These are phyloP conservation scores for Aspergillus novofumigatus DNA, from an alignment of 2,329 filamentous ascomycete genomes.

Conservation along the genomic window DNA sequence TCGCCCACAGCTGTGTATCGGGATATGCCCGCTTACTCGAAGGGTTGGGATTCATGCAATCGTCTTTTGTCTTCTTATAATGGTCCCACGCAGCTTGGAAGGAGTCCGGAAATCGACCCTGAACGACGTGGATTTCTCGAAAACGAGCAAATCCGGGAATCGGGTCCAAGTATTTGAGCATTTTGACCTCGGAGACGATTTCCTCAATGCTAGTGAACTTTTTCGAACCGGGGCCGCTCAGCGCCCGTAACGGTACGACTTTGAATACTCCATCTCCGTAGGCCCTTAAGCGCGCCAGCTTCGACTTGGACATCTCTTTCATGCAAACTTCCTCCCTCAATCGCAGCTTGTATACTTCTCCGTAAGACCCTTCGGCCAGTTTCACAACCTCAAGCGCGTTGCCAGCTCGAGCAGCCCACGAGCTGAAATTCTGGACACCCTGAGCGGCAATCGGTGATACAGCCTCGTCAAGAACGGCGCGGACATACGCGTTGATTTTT, in stretches of 20 bases:
- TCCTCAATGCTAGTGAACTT: conserved; percentile 46
- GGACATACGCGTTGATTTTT: conserved; percentile 33
- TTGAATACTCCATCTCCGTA: conserved; percentile 46
- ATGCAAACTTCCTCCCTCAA: conserved; percentile 35
- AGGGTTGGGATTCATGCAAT: conserved; percentile 55
- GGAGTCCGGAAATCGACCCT: conserved; percentile 50
- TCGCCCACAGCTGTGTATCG: conserved; percentile 57
- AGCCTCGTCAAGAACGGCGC: conserved; percentile 35
- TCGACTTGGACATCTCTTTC: conserved; percentile 34
- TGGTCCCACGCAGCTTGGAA: conserved; percentile 47
- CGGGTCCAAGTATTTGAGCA: conserved; percentile 55
- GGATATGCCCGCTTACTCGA: conserved; percentile 50
- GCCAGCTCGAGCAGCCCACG: conserved; percentile 37
- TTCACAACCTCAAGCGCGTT: conserved; percentile 50
- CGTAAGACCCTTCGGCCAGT: conserved; percentile 63
- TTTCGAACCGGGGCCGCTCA: conserved; percentile 37
- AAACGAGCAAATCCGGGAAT: conserved; percentile 63
- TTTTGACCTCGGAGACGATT: conserved; percentile 47
- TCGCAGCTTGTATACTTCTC: conserved; percentile 59
- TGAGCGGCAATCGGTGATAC: conserved; percentile 32
- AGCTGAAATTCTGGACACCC: conserved; percentile 36
- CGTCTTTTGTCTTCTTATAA: conserved; percentile 39
- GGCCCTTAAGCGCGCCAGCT: conserved; percentile 33
- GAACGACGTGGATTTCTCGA: conserved; percentile 54
- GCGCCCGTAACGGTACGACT: conserved; percentile 44